Conservation (phyloP, 164 flowering plant genomes). For the Tinospora cordifolia region DNA sequence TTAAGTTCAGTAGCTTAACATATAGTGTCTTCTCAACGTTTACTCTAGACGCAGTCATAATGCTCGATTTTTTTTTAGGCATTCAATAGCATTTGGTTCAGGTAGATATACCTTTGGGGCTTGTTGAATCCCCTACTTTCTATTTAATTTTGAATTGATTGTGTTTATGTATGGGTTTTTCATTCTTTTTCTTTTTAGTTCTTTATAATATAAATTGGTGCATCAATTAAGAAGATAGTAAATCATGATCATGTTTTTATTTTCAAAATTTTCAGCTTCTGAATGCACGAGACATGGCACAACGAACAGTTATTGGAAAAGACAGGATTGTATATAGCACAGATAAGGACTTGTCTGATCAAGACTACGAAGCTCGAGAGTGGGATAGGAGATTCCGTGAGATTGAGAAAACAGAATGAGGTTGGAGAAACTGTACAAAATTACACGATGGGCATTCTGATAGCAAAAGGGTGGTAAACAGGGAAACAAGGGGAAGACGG, state of each 20-base stretch:
- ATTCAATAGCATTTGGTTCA: too few species aligned
- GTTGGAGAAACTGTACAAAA: not conserved
- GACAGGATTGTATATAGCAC: slow-evolving; percentile 87
- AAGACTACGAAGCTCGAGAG: slow-evolving; percentile 67
- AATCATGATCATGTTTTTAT: not conserved
- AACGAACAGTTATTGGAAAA: slow-evolving; percentile 64
- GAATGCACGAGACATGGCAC: slow-evolving; percentile 95
- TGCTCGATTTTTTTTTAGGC: too few species aligned
- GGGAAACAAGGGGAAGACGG: not conserved
- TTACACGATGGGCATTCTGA: not conserved
- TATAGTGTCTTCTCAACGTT: too few species aligned
- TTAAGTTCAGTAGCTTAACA: too few species aligned
- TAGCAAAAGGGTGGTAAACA: not conserved
- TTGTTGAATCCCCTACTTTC: too few species aligned
- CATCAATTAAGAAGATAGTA: too few species aligned
- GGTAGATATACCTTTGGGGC: too few species aligned
- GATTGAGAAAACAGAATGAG: slow-evolving; percentile 55
- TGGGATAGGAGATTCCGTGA: slow-evolving; percentile 81
- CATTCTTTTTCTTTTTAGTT: too few species aligned
- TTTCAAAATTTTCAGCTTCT: slow-evolving; percentile 42
- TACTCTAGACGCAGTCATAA: too few species aligned
- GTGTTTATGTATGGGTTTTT: too few species aligned
- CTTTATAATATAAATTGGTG: too few species aligned
- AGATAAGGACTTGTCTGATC: slow-evolving; percentile 70
- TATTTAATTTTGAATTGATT: too few species aligned